Evolutionary conservation across 1,284 basidiomycete species (phyloP), one percentile per base, ranked within the genome.

Genomic region (Ceratobasidium sp.): DNA sequence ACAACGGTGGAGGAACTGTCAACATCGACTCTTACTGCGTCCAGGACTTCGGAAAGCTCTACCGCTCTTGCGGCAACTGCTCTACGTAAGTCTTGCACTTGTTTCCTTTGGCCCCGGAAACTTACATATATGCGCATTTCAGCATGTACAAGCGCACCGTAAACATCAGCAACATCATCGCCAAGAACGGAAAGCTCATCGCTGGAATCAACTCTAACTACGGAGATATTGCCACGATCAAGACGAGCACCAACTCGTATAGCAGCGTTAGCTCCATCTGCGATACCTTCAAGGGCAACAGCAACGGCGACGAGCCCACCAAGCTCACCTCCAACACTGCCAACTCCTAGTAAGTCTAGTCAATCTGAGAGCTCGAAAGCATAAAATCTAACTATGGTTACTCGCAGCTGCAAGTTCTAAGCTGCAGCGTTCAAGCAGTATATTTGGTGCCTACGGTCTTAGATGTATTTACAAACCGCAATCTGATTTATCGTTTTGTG

Each of bases 131-230:
- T 64, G 38, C 35, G 46, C 47, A 0, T 35, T 23, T 64, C 38
- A 73, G 63, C 23, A 35, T 44, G 72, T 78, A 76, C 76, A 77
- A 77, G 73, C 75, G 79, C 23, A 63, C 73, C 21, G 78, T 79
- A 32, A 67, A 81, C 73, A 78, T 82, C 67, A 63, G 41, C 64
- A 57, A 72, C 50, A 50, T 76, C 62, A 74, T 64, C 18, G 75
- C 73, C 47, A 49, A 50, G 49, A 54, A 52, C 54, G 70, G 69
- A 52, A 55, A 58, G 21, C 16, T 49, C 5, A 46, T 76, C 21
- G 67, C 61, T 46, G 75, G 75, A 13, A 49, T 76, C 32, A 75
- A 75, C 63, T 67, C 71, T 8, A 75, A 75, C 64, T 73, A 69
- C 44, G 72, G 72, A 11, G 74, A 75, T 26, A 55, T 55, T 2